Conservation (phyloP, 148 eudicot species). For the Chenopodium quinoa region DNA sequence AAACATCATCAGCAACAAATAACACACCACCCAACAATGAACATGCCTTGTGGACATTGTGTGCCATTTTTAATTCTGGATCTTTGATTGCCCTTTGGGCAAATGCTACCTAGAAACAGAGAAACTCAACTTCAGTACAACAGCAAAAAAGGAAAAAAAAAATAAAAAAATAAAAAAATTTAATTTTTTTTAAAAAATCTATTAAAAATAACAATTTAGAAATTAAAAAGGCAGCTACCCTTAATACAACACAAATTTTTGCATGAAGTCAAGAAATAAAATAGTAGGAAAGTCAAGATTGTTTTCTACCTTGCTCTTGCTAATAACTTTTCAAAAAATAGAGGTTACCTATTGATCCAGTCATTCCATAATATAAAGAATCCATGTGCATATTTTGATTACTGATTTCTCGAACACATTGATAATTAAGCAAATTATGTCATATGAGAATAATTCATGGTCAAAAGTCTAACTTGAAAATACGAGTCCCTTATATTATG, state of each 20-base stretch:
- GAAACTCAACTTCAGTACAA: background rate
- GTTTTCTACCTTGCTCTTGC: background rate
- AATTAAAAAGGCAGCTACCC: background rate
- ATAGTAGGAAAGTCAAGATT: background rate
- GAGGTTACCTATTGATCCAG: background rate
- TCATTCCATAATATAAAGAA: too few relatives aligned
- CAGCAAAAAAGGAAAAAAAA: background rate
- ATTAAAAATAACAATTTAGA: background rate
- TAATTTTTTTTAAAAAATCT: too few relatives aligned
- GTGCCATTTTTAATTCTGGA: slow-evolving; percentile 70
- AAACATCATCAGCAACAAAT: slow-evolving; percentile 80
- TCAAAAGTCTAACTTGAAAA: background rate
- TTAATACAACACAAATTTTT: too few relatives aligned
- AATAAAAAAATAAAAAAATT: too few relatives aligned
- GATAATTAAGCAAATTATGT: too few relatives aligned
- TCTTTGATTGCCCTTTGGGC: slow-evolving; percentile 76
- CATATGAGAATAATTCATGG: background rate
- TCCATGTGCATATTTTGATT: too few relatives aligned
- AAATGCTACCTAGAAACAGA: slow-evolving; percentile 66
- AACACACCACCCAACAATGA: slow-evolving; percentile 78
- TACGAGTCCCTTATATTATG: background rate
- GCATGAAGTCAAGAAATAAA: background rate
- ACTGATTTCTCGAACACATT: too few relatives aligned
- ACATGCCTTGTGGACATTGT: slow-evolving; percentile 84
- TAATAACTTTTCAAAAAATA: background rate